phyloP scores from a whole-genome alignment of 352 stramenopile genomes.

The Phytopythium oedochilum region DNA sequence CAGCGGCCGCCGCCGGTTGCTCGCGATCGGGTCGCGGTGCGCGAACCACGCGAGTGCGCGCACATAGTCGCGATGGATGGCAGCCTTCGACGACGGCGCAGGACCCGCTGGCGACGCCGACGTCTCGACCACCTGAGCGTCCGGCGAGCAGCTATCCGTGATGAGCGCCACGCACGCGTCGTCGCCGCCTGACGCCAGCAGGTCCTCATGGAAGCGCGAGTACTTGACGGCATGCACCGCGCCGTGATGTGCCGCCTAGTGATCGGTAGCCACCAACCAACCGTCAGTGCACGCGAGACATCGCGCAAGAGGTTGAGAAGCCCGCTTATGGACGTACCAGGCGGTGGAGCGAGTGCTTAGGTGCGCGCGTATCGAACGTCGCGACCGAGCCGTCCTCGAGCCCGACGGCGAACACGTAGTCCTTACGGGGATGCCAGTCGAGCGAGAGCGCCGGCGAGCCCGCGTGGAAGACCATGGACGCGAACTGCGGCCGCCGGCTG shows the following conservation, averaged over 20 bases:
- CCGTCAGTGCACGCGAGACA: conserved; percentile 2
- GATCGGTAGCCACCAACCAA: background rate
- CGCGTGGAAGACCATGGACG: conserved; percentile 35
- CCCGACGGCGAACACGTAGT: conserved; percentile 51
- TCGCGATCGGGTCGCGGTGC: conserved; percentile 6
- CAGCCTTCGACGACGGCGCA: background rate
- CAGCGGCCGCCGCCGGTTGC: conserved; percentile 3
- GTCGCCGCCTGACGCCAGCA: conserved; percentile 61
- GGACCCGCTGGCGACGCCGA: conserved; percentile 4
- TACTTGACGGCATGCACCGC: conserved; percentile 65
- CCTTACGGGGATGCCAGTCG: conserved; percentile 65
- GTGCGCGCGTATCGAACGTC: conserved; percentile 64
- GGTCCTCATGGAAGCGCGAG: conserved; percentile 48
- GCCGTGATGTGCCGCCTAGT: conserved; percentile 24
- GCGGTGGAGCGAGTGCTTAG: conserved; percentile 30
- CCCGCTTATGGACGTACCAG: conserved; percentile 14
- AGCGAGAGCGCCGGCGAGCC: conserved; percentile 39
- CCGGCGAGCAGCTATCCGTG: conserved; percentile 22
- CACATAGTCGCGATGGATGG: conserved; percentile 60
- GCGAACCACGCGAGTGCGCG: conserved; percentile 62
- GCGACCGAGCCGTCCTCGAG: conserved; percentile 60
- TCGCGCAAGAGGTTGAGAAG: too few species aligned
- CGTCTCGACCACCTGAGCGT: conserved; percentile 13
- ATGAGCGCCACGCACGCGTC: conserved; percentile 49
- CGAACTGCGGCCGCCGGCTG: conserved; percentile 36